Conservation (phyloP, 331 rosid species). For the Dryas integrifolia region DNA sequence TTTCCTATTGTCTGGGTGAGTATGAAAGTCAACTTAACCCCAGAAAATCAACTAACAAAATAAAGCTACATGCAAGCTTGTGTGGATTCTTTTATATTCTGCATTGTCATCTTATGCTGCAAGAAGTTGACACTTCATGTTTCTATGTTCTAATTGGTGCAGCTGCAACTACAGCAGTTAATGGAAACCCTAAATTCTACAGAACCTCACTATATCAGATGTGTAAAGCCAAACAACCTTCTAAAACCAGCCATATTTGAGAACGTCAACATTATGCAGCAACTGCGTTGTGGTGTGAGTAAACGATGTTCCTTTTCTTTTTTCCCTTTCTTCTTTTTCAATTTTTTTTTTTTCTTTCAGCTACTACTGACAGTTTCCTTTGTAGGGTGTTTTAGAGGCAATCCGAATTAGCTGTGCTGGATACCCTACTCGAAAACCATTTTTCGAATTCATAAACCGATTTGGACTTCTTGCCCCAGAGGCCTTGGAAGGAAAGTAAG, state of each 20-base stretch:
- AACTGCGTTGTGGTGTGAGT: slow-evolving; percentile 99
- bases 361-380: slow-evolving; percentile 28
- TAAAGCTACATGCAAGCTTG: slow-evolving; percentile 12
- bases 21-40: slow-evolving; percentile 9
- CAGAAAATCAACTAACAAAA: not conserved
- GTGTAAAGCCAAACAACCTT: slow-evolving; percentile 97
- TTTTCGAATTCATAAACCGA: slow-evolving; percentile 80
- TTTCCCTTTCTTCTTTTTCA: slow-evolving; percentile 18
- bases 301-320: slow-evolving; percentile 24
- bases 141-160: slow-evolving; percentile 45
- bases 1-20: slow-evolving; percentile 14
- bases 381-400: slow-evolving; percentile 98
- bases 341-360: slow-evolving; percentile 13
- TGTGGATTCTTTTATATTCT: slow-evolving; percentile 24
- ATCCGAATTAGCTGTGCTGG: slow-evolving; percentile 99
- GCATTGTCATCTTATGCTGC: slow-evolving; percentile 23
- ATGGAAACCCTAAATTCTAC: slow-evolving; percentile 95
- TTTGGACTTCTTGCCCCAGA: slow-evolving; percentile 87
- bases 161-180: slow-evolving; percentile 85
- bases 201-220: slow-evolving; percentile 95
- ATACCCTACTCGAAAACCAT: slow-evolving; percentile 94
- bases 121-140: slow-evolving; percentile 30
- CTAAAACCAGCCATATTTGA: slow-evolving; percentile 96
- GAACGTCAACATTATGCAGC: slow-evolving; percentile 91
- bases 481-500: slow-evolving; percentile 68